These are phyloP conservation scores for Heterotrichella gracilis DNA, from an alignment of 352 stramenopile genomes.

Conservation along the genomic window DNA sequence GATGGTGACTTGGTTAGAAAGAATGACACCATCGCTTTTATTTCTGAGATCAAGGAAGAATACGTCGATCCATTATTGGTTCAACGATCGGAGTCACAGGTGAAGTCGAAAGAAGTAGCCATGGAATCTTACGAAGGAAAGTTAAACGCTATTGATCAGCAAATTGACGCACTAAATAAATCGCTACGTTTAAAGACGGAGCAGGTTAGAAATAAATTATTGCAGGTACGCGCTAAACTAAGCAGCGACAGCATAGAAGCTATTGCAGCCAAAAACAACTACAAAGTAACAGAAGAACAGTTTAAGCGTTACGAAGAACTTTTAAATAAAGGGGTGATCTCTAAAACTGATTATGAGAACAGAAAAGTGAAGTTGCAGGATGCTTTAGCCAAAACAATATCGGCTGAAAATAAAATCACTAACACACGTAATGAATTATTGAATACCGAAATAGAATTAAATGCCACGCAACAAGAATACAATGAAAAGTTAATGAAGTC, in stretches of 20 bases:
- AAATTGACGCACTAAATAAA: constrained; percentile 2
- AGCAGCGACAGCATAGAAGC: background rate
- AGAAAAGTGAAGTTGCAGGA: background rate
- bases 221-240: background rate
- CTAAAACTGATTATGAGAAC: background rate
- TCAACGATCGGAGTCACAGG: background rate
- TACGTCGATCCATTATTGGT: background rate
- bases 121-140: background rate
- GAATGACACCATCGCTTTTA: constrained; percentile 3
- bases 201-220: background rate
- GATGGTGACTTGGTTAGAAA: background rate
- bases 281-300: background rate
- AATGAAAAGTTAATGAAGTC: background rate
- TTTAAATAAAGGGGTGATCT: background rate
- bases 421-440: background rate
- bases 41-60: background rate
- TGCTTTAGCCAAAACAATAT: background rate
- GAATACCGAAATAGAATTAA: background rate
- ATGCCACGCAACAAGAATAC: background rate
- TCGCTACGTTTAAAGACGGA: background rate
- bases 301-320: background rate
- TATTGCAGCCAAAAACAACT: background rate
- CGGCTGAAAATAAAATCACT: background rate
- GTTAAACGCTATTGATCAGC: background rate
- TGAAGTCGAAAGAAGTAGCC: background rate